Evolutionary conservation across 768 basidiomycete genomes (phyloP).

Genomic region (Candolleomyces eurysporus): DNA sequence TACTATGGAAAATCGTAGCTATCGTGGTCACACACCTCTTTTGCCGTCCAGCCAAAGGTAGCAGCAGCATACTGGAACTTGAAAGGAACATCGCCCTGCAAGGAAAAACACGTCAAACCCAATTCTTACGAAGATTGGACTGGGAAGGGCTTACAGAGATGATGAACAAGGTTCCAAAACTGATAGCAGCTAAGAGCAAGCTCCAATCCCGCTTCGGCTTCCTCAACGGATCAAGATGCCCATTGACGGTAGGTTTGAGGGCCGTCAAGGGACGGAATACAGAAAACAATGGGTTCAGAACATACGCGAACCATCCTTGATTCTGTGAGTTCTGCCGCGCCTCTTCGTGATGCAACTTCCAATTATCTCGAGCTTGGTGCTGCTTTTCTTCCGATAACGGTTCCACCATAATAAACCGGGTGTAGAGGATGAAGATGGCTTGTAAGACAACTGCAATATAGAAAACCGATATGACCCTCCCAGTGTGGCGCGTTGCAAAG

Average conservation of each 20-base stretch:
- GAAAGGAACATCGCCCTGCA: conserved; percentile 54
- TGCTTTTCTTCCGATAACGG: conserved; percentile 58
- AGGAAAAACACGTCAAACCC: background rate
- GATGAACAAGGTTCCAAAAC: conserved; percentile 46
- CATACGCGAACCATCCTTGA: conserved; percentile 5
- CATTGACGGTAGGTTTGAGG: conserved; percentile 45
- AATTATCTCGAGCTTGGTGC: conserved; percentile 33
- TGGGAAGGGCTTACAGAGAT: conserved; percentile 38
- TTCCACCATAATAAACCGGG: conserved; percentile 71
- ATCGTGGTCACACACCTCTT: conserved; percentile 42
- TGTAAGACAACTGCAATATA: conserved; percentile 57
- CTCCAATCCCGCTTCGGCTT: conserved; percentile 57
- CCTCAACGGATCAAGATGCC: conserved; percentile 35
- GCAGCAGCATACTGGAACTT: conserved; percentile 65
- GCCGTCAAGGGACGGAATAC: conserved; percentile 71
- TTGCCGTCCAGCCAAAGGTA: conserved; percentile 64
- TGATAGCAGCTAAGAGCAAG: conserved; percentile 51
- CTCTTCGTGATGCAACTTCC: conserved; percentile 29
- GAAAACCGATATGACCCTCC: conserved; percentile 61
- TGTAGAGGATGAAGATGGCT: conserved; percentile 46
- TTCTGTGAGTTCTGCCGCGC: conserved; percentile 9
- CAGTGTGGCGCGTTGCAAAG: conserved; percentile 57
- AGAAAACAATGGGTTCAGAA: conserved; percentile 56
- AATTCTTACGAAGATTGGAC: background rate
- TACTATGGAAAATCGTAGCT: background rate